Evolutionary conservation across 169 alveolate species (phyloP), one percentile per base, ranked within the genome.

Genomic region (Eimeria falciformis): DNA sequence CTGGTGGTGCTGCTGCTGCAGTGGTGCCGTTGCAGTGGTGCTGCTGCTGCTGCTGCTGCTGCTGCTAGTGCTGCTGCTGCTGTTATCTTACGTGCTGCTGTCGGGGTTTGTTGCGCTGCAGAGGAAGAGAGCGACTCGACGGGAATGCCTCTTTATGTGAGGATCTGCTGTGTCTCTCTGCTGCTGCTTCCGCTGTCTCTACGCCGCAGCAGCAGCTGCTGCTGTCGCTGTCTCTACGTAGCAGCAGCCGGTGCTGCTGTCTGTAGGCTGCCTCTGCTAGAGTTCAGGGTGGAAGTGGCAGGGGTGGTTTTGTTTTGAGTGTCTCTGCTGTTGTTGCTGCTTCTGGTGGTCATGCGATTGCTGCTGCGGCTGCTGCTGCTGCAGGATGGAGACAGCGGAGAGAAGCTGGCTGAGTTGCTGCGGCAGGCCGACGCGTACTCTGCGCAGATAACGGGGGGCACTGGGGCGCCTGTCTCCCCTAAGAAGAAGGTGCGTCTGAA

Each of bases 381-480:
- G 62, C 62, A 50, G 62, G 62, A 50, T 11, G 62, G 62, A 11
- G 85, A 75, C 3, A 37, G 21, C 33, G 85, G 43, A 3, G 65
- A 27, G 66, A 75, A 45, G 21, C 65, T 75, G 66, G 4, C 37
- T 33, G 85, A 75, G 65, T 23, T 75, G 33, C 65, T 75, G 33
- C 85, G 85, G 25, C 58, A 75, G 21, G 65, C 85, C 40, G 85
- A 75, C 40, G 43, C 85, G 40, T 75, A 23, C 65, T 75, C 85
- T 1, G 33, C 85, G 5, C 14, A 40, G 17, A 75, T 75, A n/a
- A 45, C 29, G 5, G 85, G 85, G 3, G 85, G 85, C 85, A 7
- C 85, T 37, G 45, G 85, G 23, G 23, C 7, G 56, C 47, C 37
- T 7, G 12, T 12, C 12, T 40, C 37, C n/a, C 47, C 37, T 40